These are phyloP conservation scores for Tephrocybe sp. DNA, from an alignment of 768 basidiomycete genomes.

Conservation along the genomic window DNA sequence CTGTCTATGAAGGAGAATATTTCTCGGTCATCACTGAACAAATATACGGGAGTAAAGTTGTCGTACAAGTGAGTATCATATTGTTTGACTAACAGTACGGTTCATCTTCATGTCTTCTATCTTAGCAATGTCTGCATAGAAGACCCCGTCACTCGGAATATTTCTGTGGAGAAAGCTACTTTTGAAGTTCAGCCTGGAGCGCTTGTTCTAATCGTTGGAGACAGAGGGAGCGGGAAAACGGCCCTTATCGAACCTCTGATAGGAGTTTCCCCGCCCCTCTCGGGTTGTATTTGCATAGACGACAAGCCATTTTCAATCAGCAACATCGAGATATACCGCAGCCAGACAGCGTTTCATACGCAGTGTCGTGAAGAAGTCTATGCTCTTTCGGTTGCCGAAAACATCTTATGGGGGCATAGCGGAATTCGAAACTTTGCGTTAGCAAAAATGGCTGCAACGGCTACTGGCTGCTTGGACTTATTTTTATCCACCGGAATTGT, in stretches of 20 bases:
- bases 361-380: conserved; percentile 28
- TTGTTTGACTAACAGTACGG: no score
- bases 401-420: conserved; percentile 33
- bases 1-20: no score
- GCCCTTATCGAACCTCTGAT: conserved; percentile 42
- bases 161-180: conserved; percentile 31
- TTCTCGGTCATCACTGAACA: no score
- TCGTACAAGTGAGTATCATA: conserved; percentile 19
- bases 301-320: conserved; percentile 33
- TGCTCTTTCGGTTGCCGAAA: conserved; percentile 33
- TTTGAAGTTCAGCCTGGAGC: conserved; percentile 41
- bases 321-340: conserved; percentile 30
- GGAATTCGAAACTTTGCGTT: not conserved
- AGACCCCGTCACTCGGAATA: not conserved
- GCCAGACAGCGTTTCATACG: conserved; percentile 39
- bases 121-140: conserved; percentile 18
- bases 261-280: conserved; percentile 28
- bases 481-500: not conserved
- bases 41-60: conserved; percentile 24
- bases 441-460: not conserved
- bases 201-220: conserved; percentile 45
- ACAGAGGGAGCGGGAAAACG: conserved; percentile 46
- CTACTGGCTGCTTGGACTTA: not conserved
- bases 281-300: conserved; percentile 42
- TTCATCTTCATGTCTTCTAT: no score